Conservation (phyloP, 768 basidiomycete species). For the Termitomyces sp. region DNA sequence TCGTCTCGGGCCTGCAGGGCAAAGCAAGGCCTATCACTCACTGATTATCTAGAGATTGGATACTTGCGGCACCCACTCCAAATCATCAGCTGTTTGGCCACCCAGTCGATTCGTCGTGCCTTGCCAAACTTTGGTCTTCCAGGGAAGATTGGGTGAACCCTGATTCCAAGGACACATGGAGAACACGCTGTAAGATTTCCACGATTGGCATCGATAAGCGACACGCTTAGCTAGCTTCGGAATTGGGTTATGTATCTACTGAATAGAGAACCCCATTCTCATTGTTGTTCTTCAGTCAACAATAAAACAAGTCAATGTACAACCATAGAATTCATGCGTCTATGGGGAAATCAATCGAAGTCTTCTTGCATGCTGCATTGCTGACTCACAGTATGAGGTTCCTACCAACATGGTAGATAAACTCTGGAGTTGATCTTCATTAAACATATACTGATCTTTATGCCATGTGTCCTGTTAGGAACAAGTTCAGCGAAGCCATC, state of each 20-base stretch:
- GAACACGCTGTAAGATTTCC: conserved; percentile 14
- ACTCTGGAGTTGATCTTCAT: conserved; percentile 85
- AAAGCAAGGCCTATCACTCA: background rate
- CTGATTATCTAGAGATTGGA: background rate
- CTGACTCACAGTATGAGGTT: conserved; percentile 74
- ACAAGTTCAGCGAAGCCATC: conserved; percentile 5
- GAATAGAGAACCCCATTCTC: background rate
- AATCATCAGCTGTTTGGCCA: background rate
- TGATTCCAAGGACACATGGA: conserved; percentile 14
- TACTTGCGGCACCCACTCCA: background rate
- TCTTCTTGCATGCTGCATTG: background rate
- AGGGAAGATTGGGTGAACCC: conserved; percentile 2
- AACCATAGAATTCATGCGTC: background rate
- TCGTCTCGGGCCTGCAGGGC: background rate
- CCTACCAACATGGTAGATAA: conserved; percentile 87
- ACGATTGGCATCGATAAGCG: conserved; percentile 16
- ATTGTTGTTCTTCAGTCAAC: background rate
- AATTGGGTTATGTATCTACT: background rate
- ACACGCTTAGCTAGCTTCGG: background rate
- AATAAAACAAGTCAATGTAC: background rate
- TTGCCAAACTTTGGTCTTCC: background rate
- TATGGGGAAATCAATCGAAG: background rate
- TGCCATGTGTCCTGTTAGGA: conserved; percentile 79
- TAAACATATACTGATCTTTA: conserved; percentile 79
- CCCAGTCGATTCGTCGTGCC: background rate